Evolutionary conservation across 208 protist genomes (phyloP), one percentile per base, ranked within the genome.

Genomic region (Wallacemonas sp.): DNA sequence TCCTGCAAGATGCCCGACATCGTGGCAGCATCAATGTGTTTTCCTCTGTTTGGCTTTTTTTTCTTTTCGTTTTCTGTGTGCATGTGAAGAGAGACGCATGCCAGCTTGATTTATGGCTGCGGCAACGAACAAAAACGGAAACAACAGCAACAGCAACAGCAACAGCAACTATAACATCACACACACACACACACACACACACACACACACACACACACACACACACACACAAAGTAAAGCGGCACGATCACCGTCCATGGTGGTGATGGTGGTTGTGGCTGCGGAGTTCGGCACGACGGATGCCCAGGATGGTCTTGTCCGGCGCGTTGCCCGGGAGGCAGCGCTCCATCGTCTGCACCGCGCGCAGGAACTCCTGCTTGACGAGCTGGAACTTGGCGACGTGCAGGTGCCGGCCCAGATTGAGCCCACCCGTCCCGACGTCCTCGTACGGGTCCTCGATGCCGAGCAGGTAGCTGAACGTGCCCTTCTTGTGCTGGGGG

Each of bases 381-480:
- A 96, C 91, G 49, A 92, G 69, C 67, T 91, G 81, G 61, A 96
- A 96, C 80, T 96, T 96, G 5, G 87, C 87, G 3, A 70, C 76
- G 72, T 96, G 91, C 38, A 96, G 73, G 66, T 93, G 88, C 16
- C 91, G 87, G 12, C 91, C 91, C 8, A 96, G 71, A 70, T 96
- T 96, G 28, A 96, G 82, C 3, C 91, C 91, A 3, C 91, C 91
- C 0, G 61, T 79, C 29, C 87, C 88, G 28, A 94, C 82, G 61
- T 96, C 87, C 64, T 96, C 91, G 65, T 96, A 96, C 12, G 91
- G 91, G 61, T 96, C 91, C 65, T 96, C 91, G 46, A 96, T 93
- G 48, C 87, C 78, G 11, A 96, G 67, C 45, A 82, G 64, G 65
- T 96, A 96, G 62, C 79, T 89, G 72, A 89, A 94, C 12, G 79